These are phyloP conservation scores for Gnetum montanum DNA, from an alignment of 75 land plant species.

Conservation along the genomic window DNA sequence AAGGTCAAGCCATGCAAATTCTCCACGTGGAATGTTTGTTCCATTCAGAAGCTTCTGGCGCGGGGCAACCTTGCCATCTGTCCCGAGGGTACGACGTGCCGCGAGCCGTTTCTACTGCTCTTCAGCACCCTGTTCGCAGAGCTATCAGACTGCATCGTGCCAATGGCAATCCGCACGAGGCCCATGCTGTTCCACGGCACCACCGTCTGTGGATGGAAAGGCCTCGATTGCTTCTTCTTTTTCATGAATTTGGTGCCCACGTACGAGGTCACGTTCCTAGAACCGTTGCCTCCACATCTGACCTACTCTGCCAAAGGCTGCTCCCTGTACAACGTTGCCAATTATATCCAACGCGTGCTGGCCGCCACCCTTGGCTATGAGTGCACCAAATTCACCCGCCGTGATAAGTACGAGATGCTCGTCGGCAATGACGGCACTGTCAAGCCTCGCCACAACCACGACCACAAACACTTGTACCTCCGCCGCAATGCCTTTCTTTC, in stretches of 20 bases:
- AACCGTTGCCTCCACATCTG: neutral
- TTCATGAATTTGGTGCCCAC: conserved; percentile 17
- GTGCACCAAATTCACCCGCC: conserved; percentile 23
- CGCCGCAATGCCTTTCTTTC: too few relatives aligned
- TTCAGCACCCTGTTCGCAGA: conserved; percentile 25
- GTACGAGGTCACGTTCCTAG: conserved; percentile 14
- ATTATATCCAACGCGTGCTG: conserved; percentile 7
- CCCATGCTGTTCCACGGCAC: conserved; percentile 15
- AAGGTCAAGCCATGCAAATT: too few relatives aligned
- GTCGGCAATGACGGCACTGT: conserved; percentile 31
- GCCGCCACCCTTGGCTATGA: conserved; percentile 15
- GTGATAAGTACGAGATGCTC: conserved; percentile 21
- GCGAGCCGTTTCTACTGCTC: conserved; percentile 24
- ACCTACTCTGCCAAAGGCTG: conserved; percentile 4
- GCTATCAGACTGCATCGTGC: conserved; percentile 14
- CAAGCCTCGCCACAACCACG: too few relatives aligned
- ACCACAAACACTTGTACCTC: too few relatives aligned
- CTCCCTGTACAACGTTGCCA: conserved; percentile 13
- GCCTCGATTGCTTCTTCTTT: conserved; percentile 19
- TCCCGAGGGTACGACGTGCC: conserved; percentile 26
- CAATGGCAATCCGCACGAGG: conserved; percentile 11
- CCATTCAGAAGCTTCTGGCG: neutral
- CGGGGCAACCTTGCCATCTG: conserved; percentile 17
- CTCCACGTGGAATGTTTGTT: too few relatives aligned
- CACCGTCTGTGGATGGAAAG: conserved; percentile 17